Base-by-base conservation (phyloP, 2,329 filamentous ascomycete species). In the Myriosclerotinia curreyana region DNA sequence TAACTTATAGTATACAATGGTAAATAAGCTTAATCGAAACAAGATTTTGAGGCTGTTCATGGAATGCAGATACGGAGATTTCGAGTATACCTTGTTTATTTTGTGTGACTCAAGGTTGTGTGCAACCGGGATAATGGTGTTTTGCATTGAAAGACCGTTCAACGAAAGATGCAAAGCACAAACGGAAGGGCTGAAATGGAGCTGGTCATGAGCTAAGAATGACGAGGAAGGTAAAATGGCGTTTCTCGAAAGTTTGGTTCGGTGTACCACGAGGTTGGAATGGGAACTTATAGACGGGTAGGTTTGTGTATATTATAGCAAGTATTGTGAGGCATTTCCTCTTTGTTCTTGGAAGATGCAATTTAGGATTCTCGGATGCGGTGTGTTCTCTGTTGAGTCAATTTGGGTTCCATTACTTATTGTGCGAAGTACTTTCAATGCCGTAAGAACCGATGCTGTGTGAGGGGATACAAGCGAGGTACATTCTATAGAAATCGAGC, bases 261-360 rank as follows among this genome's bases (percentile, higher is more conserved):
- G 53, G 44, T 63, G 51, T 42, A 50, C 36, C 60, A 56, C 31
- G 31, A 50, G 60, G 60, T 22, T 58, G 22, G 22, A 59, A 36
- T 48, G 14, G 20, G 52, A 34, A 55, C 42, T 5, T 46, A 36
- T 2, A 15, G n/a, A 3, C 25, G 31, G 9, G 22, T 20, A 7
- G 11, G 38, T 15, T 17, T 12, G 9, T 36, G 17, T 42, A 56
- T 55, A 25, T n/a, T 6, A 40, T 44, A 3, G 11, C n/a, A 61
- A 14, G 55, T 48, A 48, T 36, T 48, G 31, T 58, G 55, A 58
- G 42, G 42, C 55, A 58, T 58, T 58, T 58, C 28, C 3, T 42
- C 4, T 15, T 5, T 5, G 36, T 17, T 55, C 8, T 11, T 25
- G 31, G n/a, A 58, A 48, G 55, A 17, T 36, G 44, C 8, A 9